Conservation (phyloP, 2,329 filamentous ascomycete species). For the Beauveria australis region DNA sequence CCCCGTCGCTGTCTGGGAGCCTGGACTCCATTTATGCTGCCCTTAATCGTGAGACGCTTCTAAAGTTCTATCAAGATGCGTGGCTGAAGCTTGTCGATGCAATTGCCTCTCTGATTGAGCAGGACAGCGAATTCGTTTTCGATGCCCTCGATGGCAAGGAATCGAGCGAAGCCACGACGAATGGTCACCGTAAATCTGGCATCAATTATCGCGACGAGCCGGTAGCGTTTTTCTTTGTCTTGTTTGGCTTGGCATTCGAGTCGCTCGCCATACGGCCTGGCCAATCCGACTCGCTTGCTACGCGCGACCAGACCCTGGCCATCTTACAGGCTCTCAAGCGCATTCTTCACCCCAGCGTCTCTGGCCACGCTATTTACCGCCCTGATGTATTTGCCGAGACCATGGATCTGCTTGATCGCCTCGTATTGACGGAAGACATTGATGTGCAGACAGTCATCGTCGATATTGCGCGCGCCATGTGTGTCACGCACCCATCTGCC, state of each 20-base stretch:
- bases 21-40: conserved; percentile 92
- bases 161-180: conserved; percentile 36
- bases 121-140: conserved; percentile 96
- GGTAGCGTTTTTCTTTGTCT: conserved; percentile 96
- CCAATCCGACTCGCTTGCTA: conserved; percentile 45
- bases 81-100: conserved; percentile 97
- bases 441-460: conserved; percentile 89
- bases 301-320: conserved; percentile 72
- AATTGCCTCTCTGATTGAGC: conserved; percentile 92
- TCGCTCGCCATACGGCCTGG: conserved; percentile 74
- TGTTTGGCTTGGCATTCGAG: conserved; percentile 95
- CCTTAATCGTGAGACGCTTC: conserved; percentile 83
- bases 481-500: conserved; percentile 84
- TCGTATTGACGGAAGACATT: conserved; percentile 83
- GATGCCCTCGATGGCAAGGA: conserved; percentile 88
- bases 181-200: conserved; percentile 56
- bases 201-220: conserved; percentile 98
- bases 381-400: conserved; percentile 95
- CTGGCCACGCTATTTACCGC: conserved; percentile 92
- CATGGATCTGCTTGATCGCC: conserved; percentile 87
- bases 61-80: conserved; percentile 93
- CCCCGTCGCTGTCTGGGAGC: conserved; percentile 72
- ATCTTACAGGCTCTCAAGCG: conserved; percentile 90
- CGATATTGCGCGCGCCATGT: conserved; percentile 83
- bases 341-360: conserved; percentile 88